Evolutionary conservation across 2,329 filamentous ascomycete genomes (phyloP), one percentile per base, ranked within the genome.

Genomic region (Talaromyces sp.): DNA sequence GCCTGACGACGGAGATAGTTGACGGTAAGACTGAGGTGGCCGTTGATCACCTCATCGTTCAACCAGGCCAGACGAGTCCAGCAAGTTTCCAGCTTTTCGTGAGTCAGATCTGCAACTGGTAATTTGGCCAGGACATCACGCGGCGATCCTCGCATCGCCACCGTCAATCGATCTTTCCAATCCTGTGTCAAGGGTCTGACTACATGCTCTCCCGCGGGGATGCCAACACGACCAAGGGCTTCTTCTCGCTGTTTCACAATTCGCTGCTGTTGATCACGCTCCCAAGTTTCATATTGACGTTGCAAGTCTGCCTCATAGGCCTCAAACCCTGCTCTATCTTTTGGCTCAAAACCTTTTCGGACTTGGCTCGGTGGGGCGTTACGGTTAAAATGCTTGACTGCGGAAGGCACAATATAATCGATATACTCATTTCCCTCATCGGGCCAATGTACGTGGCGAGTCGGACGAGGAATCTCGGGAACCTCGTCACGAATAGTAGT

Each of bases 31-130:
- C 70, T 72, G 25, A 82, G 72, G 64, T 82, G 81, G 17, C 76
- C 75, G 66, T 82, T 82, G 67, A 82, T 81, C 1, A 81, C 74
- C 63, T 81, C 80, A 65, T 82, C 80, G 61, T 82, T 82, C 25
- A 82, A 71, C 80, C 80, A 82, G 1, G 73, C 74, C 67, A 72
- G 61, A 5, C 69, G 71, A 5, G 71, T 74, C 61, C 73, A 72
- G 64, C 78, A 80, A 1, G 77, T 78, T 1, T 72, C 68, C 51
- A 80, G 73, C 64, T 79, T 76, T 34, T 68, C 73, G 56, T 72
- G 72, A 38, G 72, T 79, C 34, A 80, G 63, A 11, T 74, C 71
- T 31, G 78, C 76, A n/a, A 77, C 78, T 19, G 72, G 67, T 4
- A 77, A 76, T 38, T 65, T 74, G 4, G 71, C 77, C 15, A 79